phyloP scores from a whole-genome alignment of 163 green algal genomes.

The Chlorella variabilis region DNA sequence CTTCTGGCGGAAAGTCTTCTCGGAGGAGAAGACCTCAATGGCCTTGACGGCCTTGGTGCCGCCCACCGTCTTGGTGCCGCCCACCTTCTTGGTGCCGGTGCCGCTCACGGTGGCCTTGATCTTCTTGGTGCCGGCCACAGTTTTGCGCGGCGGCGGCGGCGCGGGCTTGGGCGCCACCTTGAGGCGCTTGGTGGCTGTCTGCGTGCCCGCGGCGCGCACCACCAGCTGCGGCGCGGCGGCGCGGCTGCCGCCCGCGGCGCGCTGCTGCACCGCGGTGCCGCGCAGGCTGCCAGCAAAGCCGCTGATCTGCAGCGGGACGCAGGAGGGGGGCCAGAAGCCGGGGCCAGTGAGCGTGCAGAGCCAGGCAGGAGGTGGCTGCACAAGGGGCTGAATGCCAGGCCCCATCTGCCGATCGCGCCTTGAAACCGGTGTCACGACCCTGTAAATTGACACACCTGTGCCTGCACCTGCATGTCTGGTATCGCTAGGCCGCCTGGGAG shows the following conservation, averaged over 20 bases:
- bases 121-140: constrained; percentile 8
- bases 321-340: too few species aligned
- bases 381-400: too few species aligned
- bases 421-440: too few species aligned
- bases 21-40: constrained; percentile 40
- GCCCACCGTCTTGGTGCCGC: constrained; percentile 27
- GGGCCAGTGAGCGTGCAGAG: background rate
- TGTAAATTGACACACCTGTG: background rate
- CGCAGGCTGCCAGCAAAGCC: constrained; percentile 24
- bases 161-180: constrained; percentile 23
- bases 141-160: constrained; percentile 5
- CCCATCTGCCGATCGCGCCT: too few species aligned
- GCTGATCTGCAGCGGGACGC: constrained; percentile 9
- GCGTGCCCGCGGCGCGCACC: constrained; percentile 1
- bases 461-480: constrained; percentile 16
- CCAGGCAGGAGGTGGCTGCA: too few species aligned
- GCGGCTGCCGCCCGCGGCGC: background rate
- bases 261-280: constrained; percentile 31
- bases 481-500: background rate
- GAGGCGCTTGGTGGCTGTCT: background rate
- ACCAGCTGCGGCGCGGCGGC: background rate
- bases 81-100: background rate
- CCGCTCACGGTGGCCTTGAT: background rate
- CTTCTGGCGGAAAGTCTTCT: constrained; percentile 43
- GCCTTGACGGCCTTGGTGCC: constrained; percentile 3